Evolutionary conservation across 805 yeast species (phyloP).

Genomic region (Wickerhamiella domercqiae): DNA sequence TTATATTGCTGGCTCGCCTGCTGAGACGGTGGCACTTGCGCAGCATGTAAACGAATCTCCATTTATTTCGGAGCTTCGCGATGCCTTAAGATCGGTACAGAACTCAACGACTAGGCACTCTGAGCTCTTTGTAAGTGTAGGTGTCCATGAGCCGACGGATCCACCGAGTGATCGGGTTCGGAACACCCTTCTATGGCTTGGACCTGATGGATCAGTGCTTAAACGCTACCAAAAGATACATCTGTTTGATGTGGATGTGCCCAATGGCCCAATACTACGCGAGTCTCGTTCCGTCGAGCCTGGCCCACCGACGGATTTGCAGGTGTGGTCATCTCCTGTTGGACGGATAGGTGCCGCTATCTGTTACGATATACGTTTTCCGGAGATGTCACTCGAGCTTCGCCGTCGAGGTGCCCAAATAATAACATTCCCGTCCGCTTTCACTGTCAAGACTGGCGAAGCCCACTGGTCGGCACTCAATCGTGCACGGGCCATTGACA

Average conservation of each 20-base stretch:
- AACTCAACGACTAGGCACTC: too few species aligned
- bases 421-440: constrained; percentile 77
- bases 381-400: constrained; percentile 44
- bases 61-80: constrained; percentile 32
- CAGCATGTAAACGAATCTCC: constrained; percentile 28
- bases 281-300: constrained; percentile 75
- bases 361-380: constrained; percentile 89
- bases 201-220: constrained; percentile 44
- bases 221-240: constrained; percentile 75
- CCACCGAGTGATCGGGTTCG: constrained; percentile 33
- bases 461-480: constrained; percentile 82
- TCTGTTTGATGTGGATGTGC: constrained; percentile 72
- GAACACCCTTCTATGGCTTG: constrained; percentile 62
- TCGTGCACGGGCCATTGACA: constrained; percentile 71
- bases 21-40: constrained; percentile 50
- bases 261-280: constrained; percentile 62
- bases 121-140: constrained; percentile 51
- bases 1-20: constrained; percentile 57
- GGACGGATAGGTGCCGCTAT: constrained; percentile 60
- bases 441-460: constrained; percentile 79
- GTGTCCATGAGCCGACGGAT: constrained; percentile 68
- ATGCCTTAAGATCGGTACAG: constrained; percentile 29
- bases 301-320: constrained; percentile 35
- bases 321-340: constrained; percentile 43
- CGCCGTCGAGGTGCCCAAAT: constrained; percentile 61